Base-by-base conservation (phyloP, 805 yeast genomes). In the Wickerhamomyces xylosicus region DNA sequence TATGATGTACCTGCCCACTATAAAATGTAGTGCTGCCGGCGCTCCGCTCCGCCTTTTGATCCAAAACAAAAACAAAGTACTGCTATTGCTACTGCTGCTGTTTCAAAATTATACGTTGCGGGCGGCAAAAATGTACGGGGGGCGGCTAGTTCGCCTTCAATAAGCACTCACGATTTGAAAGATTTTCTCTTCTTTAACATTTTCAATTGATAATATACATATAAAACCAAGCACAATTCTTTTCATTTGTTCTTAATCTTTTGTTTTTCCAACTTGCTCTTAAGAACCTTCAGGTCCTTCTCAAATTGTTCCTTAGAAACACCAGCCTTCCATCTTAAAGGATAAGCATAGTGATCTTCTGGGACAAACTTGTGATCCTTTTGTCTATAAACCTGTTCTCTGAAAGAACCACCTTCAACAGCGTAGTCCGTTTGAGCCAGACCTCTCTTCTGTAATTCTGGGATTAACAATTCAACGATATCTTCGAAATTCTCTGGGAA, bases 401-500 rank as follows among this genome's bases (percentile, higher is more conserved):
- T 56, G 40, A 60, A 58, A 19, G 68, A 58, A 8, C 61, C 56
- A 35, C 68, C 42, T 49, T 53, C 48, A 17, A 46, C 52, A 20
- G 52, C 44, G 31, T 49, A 49, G 15, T 49, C 53, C 38, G 37
- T 44, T 57, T 66, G 63, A 17, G 59, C 60, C 17, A 59, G 53
- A 5, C 67, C 68, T 43, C 67, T 55, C 28, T 43, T 47, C 43
- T 58, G 62, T 35, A 65, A 52, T 37, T 59, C 69, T 18, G 70
- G 70, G 33, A 63, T 46, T 39, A 66, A 48, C 31, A 47, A 45
- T 31, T 66, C 63, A 19, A 65, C 64, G 33, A 66, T 47, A n/a
- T 59, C 61, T 44, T 65, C 67, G 44, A 62, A 67, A 6, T 66
- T 52, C 19, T 62, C 68, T 19, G 72, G 72, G 33, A 53, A 49